These are phyloP conservation scores for Rhodocollybia butyracea DNA, from an alignment of 768 basidiomycete genomes.

Conservation along the genomic window DNA sequence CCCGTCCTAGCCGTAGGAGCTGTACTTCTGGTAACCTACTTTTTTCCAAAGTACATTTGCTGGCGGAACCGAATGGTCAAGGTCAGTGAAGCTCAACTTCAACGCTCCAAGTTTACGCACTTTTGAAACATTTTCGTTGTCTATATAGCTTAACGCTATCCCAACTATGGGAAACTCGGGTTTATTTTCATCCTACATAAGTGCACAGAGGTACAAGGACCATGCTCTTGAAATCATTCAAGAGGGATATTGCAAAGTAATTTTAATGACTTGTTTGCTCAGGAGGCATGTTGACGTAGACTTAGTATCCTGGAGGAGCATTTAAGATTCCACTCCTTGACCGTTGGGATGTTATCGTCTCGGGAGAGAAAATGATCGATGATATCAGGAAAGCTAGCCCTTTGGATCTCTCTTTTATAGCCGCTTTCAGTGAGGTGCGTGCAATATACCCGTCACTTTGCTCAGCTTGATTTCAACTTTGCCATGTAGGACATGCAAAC, in stretches of 20 bases:
- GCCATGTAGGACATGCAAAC: constrained; percentile 3
- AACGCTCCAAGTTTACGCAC: too few species aligned
- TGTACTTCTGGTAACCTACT: not conserved
- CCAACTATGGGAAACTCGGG: constrained; percentile 10
- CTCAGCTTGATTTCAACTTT: not conserved
- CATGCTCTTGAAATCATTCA: constrained; percentile 7
- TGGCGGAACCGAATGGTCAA: not conserved
- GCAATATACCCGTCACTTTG: not conserved
- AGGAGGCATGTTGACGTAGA: not conserved
- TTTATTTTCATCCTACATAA: constrained; percentile 5
- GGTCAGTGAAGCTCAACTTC: not conserved
- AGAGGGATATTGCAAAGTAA: constrained; percentile 13
- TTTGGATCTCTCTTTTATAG: constrained; percentile 22
- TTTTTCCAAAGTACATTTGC: not conserved
- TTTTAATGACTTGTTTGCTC: not conserved
- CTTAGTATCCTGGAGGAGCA: constrained; percentile 6
- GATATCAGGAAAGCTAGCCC: constrained; percentile 30
- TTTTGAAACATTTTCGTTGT: not conserved
- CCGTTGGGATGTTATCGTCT: constrained; percentile 29
- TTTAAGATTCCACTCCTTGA: constrained; percentile 22
- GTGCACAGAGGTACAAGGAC: not conserved
- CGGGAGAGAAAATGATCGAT: constrained; percentile 26
- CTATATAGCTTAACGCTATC: constrained; percentile 7
- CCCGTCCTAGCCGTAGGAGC: not conserved
- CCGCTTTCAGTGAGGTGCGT: constrained; percentile 4